Base-by-base conservation (phyloP, 2,329 filamentous ascomycete species). In the Ophidiomyces ophidiicola region DNA sequence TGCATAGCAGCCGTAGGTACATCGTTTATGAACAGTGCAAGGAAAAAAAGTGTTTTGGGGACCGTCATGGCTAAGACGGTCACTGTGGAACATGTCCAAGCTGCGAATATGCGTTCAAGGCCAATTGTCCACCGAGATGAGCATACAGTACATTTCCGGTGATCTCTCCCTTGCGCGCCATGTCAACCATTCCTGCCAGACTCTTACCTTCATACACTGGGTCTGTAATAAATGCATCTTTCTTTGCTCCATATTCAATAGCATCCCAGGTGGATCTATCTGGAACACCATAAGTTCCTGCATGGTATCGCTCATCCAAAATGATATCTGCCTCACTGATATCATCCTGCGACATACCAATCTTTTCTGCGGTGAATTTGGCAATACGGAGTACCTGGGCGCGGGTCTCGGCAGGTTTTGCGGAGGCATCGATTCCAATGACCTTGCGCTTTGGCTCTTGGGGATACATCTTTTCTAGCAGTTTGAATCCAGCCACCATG, bases 121-220 rank as follows among this genome's bases (percentile, higher is more conserved):
- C 80, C 52, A 80, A 55, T 59, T 81, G 78, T 0, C 80, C 80
- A 7, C 80, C 80, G 17, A 82, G 55, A 58, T 84, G 80, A 1
- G 78, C 78, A 57, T 82, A 84, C 43, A 84, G 52, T 21, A 83
- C 72, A 50, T 79, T 80, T n/a, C 74, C 74, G 3, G 59, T 57
- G 42, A 83, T 75, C 54, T 78, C 72, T 0, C 71, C 77, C 36
- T 69, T 72, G 46, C 62, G 69, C 12, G 82, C 72, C 62, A 82
- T 60, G 53, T 78, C 76, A 48, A 82, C 72, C 76, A 83, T 70
- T 0, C 79, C 80, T 3, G 78, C 78, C 55, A 84, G 60, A 48
- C 74, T 80, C 70, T 84, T 84, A 1, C 80, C 80, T 60, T 82
- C 79, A 51, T 84, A 84, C 1, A 84, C 80, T 0, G 79, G 80